These are phyloP conservation scores for Apiospora arundinis DNA, from an alignment of 2,329 filamentous ascomycete genomes.

Conservation along the genomic window DNA sequence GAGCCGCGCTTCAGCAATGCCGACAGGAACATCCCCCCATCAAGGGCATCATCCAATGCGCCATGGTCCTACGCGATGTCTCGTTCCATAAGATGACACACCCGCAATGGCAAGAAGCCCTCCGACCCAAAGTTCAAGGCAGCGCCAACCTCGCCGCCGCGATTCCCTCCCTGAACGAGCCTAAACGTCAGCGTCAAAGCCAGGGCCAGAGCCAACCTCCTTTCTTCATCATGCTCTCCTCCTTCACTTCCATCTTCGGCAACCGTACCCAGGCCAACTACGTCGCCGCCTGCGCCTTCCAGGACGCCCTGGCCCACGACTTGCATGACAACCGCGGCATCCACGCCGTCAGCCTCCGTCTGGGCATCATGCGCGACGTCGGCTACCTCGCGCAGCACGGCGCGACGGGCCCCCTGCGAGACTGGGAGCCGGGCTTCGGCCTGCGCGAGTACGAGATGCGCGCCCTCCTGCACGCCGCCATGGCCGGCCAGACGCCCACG, in stretches of 20 bases:
- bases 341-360: slow-evolving; percentile 39
- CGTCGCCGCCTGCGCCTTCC: slow-evolving; percentile 41
- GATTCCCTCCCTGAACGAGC: neutral
- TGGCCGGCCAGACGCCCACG: slow-evolving; percentile 11
- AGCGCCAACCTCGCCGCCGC: slow-evolving; percentile 37
- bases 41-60: slow-evolving; percentile 19
- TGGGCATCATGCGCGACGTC: slow-evolving; percentile 37
- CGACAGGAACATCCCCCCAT: slow-evolving; percentile 18
- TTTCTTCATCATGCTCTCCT: slow-evolving; percentile 37
- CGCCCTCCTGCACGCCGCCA: slow-evolving; percentile 19
- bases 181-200: too few species aligned
- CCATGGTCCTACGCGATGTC: slow-evolving; percentile 21
- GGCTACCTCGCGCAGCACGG: slow-evolving; percentile 25
- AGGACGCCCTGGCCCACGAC: slow-evolving; percentile 38
- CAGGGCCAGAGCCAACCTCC: neutral
- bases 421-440: slow-evolving; percentile 18
- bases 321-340: slow-evolving; percentile 33
- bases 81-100: slow-evolving; percentile 34
- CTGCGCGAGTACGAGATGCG: slow-evolving; percentile 17
- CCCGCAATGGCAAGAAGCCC: slow-evolving; percentile 31
- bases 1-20: slow-evolving; percentile 5
- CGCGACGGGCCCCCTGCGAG: neutral
- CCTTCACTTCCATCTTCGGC: slow-evolving; percentile 32
- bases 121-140: slow-evolving; percentile 39
- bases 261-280: slow-evolving; percentile 40